These are phyloP conservation scores for Penicillium brevicompactum DNA, from an alignment of 2,329 filamentous ascomycete genomes.

Conservation along the genomic window DNA sequence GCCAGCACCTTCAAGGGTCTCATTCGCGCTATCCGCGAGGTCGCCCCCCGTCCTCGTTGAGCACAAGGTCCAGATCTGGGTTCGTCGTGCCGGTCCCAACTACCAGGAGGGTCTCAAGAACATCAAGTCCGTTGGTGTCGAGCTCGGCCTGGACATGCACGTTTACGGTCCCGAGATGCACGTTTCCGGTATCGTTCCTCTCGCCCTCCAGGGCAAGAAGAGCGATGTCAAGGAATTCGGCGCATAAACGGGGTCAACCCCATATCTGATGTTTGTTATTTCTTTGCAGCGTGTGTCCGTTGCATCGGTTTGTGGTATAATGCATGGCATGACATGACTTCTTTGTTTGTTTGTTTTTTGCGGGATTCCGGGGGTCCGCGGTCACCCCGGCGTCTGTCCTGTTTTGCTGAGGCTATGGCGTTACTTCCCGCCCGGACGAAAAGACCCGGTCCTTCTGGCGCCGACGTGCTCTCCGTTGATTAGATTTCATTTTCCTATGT, in stretches of 20 bases:
- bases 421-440: conserved; percentile 29
- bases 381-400: conserved; percentile 23
- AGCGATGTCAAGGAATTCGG: conserved; percentile 64
- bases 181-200: conserved; percentile 92
- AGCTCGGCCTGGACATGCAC: conserved; percentile 95
- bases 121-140: conserved; percentile 94
- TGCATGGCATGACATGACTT: conserved; percentile 42
- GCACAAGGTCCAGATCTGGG: conserved; percentile 99
- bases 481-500: conserved; percentile 32
- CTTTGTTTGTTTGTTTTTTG: conserved; percentile 25
- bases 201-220: conserved; percentile 73
- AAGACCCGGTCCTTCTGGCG: conserved; percentile 28
- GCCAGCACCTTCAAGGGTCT: conserved; percentile 99
- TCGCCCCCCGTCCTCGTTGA: conserved; percentile 78
- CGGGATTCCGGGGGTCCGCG: conserved; percentile 17
- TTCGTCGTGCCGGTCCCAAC: conserved; percentile 87
- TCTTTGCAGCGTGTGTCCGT: conserved; percentile 31
- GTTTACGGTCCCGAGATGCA: conserved; percentile 79
- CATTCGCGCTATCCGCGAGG: conserved; percentile 92
- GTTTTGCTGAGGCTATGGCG: conserved; percentile 34
- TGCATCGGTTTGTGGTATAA: conserved; percentile 38
- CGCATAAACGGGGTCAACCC: conserved; percentile 31
- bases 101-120: conserved; percentile 99
- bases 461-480: conserved; percentile 26
- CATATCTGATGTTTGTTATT: conserved; percentile 29